Percentiles rank a stretch among this genome's conserved stretches.
These are phyloP conservation scores for Sugiyamaella castrensis DNA, from an alignment of 1,139 yeast genomes.

Conservation along the genomic window DNA sequence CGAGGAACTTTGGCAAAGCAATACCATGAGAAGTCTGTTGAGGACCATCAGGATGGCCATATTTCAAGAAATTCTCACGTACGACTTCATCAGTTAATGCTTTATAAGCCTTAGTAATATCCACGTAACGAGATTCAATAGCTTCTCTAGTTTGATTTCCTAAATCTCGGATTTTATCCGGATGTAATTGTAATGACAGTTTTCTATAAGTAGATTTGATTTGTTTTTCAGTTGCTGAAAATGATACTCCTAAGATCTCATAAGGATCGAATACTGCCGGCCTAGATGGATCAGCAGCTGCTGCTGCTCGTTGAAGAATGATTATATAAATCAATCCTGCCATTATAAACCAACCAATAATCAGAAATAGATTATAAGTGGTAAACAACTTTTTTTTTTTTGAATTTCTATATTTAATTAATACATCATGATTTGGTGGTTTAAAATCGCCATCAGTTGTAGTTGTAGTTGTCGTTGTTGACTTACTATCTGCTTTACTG, in stretches of 20 bases:
- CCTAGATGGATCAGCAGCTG: constrained; percentile 1
- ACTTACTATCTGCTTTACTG: neutral
- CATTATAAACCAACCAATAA: constrained; percentile 68
- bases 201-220: constrained; percentile 82
- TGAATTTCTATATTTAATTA: constrained; percentile 30
- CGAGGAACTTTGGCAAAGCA: constrained; percentile 88
- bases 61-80: constrained; percentile 75
- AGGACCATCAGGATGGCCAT: constrained; percentile 98
- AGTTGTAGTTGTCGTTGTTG: no score
- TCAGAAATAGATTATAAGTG: constrained; percentile 44
- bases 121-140: constrained; percentile 74
- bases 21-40: constrained; percentile 94
- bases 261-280: constrained; percentile 72
- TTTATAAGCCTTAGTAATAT: constrained; percentile 88
- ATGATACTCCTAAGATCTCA: constrained; percentile 71
- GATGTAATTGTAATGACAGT: constrained; percentile 84
- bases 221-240: constrained; percentile 69
- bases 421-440: constrained; percentile 46
- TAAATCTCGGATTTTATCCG: constrained; percentile 73
- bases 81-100: constrained; percentile 89
- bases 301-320: constrained; percentile 39
- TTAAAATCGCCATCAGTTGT: constrained; percentile 22
- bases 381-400: constrained; percentile 35
- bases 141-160: constrained; percentile 57
- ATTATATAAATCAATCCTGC: constrained; percentile 52